Percentiles rank a stretch among this genome's conserved stretches.
phyloP scores from a whole-genome alignment of 805 yeast species.

The Pichia insulana region DNA sequence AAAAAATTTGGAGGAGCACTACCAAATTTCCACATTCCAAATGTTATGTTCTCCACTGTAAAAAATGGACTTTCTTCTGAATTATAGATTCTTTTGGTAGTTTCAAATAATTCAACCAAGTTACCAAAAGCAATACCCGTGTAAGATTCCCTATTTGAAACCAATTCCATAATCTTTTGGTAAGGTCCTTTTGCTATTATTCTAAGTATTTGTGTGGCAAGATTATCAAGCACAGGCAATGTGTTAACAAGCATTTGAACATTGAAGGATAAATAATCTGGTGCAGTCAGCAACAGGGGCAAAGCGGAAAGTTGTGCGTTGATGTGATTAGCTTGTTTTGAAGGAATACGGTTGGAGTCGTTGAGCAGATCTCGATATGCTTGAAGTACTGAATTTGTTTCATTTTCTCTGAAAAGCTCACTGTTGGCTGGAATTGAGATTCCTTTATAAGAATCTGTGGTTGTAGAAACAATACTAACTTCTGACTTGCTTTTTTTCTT shows the following conservation, averaged over 20 bases:
- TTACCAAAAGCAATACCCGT: conserved; percentile 58
- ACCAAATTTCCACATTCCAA: conserved; percentile 64
- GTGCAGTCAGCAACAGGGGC: conserved; percentile 50
- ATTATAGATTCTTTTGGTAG: conserved; percentile 60
- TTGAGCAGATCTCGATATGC: conserved; percentile 22
- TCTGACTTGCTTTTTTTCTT: not conserved
- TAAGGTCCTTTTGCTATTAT: conserved; percentile 66
- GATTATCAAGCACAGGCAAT: conserved; percentile 69
- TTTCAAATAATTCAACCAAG: conserved; percentile 68
- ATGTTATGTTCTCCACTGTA: conserved; percentile 59
- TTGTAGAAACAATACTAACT: conserved; percentile 1
- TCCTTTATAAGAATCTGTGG: conserved; percentile 23
- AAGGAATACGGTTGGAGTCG: conserved; percentile 10
- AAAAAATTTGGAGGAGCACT: conserved; percentile 48
- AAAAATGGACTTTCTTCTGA: conserved; percentile 65
- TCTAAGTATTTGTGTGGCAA: conserved; percentile 72
- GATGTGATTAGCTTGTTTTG: conserved; percentile 19
- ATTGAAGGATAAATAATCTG: conserved; percentile 48
- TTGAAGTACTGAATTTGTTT: conserved; percentile 17
- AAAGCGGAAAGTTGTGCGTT: conserved; percentile 51
- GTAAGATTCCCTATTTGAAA: conserved; percentile 56
- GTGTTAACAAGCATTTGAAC: conserved; percentile 59
- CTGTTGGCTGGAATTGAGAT: conserved; percentile 29
- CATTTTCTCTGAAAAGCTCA: conserved; percentile 23
- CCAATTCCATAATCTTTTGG: conserved; percentile 63